Conservation (phyloP, 2,329 filamentous ascomycete genomes). For the Penicillium olsonii region DNA sequence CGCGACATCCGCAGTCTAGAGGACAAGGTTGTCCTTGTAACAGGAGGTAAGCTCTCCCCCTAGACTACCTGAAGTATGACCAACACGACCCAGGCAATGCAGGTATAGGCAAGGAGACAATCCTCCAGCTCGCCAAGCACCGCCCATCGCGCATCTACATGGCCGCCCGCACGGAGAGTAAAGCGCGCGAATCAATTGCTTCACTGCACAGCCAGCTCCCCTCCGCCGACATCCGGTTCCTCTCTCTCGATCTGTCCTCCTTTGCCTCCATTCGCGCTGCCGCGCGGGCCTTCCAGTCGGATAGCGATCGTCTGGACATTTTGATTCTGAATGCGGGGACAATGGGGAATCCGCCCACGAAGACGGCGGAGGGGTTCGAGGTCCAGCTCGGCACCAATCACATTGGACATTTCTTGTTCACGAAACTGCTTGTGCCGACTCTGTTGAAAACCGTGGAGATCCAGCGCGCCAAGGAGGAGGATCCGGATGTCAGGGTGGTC, state of each 20-base stretch:
- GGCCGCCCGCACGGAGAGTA: constrained; percentile 49
- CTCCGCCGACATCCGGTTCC: constrained; percentile 43
- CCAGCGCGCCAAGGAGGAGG: constrained; percentile 32
- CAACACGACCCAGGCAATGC: constrained; percentile 40
- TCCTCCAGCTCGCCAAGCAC: constrained; percentile 53
- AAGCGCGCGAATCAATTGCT: constrained; percentile 49
- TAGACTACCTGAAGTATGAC: background rate
- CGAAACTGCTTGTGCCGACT: constrained; percentile 46
- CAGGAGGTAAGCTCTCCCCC: constrained; percentile 44
- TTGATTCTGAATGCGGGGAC: constrained; percentile 52
- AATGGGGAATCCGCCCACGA: constrained; percentile 43
- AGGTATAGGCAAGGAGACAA: constrained; percentile 50
- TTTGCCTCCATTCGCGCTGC: constrained; percentile 51
- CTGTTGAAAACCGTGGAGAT: constrained; percentile 37
- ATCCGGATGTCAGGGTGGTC: constrained; percentile 33
- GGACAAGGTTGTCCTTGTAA: constrained; percentile 54
- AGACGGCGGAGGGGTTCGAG: constrained; percentile 46
- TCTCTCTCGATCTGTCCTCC: constrained; percentile 54
- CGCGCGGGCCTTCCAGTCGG: constrained; percentile 43
- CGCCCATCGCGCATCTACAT: constrained; percentile 57
- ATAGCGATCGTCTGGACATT: constrained; percentile 46
- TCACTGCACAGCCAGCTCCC: constrained; percentile 38
- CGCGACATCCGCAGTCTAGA: constrained; percentile 49
- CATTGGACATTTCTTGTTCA: constrained; percentile 49
- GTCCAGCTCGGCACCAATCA: constrained; percentile 51